A percentile compares a stretch with the other conserved stretches of the same genome.
phyloP scores from a whole-genome alignment of 225 moss, liverwort and hornwort species.

The Pseudisothecium myosuroides region DNA sequence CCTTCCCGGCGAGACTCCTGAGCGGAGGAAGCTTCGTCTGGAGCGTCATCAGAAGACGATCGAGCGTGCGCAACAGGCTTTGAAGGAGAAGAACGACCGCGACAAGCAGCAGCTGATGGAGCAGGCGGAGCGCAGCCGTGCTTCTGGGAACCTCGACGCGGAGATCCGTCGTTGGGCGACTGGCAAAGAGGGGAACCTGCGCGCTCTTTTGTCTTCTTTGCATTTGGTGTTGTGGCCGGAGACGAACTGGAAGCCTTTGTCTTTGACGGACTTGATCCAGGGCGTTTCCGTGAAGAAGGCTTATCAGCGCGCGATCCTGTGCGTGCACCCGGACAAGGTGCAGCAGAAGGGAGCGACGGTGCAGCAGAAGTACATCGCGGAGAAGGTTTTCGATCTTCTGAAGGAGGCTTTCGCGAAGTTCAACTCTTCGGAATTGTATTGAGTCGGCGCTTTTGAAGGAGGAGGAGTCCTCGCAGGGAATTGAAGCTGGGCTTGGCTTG shows the following conservation, averaged over 20 bases:
- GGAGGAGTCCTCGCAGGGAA: background rate
- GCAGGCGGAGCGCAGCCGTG: conserved; percentile 80
- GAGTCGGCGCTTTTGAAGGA: background rate
- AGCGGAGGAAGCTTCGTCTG: conserved; percentile 37
- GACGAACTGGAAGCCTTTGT: conserved; percentile 86
- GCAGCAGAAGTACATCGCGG: conserved; percentile 82
- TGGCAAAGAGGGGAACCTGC: conserved; percentile 90
- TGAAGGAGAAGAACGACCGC: conserved; percentile 90
- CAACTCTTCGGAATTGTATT: conserved; percentile 46
- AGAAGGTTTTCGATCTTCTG: conserved; percentile 87
- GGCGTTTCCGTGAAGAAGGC: conserved; percentile 84
- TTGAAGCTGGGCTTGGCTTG: background rate
- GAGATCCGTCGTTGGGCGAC: conserved; percentile 94
- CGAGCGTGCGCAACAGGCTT: conserved; percentile 74
- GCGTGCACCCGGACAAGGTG: conserved; percentile 95
- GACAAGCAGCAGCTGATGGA: conserved; percentile 74
- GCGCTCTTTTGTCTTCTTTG: conserved; percentile 86
- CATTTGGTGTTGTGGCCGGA: conserved; percentile 89
- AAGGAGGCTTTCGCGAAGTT: conserved; percentile 59
- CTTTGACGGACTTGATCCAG: conserved; percentile 75
- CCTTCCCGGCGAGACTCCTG: conserved; percentile 42
- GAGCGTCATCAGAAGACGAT: conserved; percentile 62
- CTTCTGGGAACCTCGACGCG: conserved; percentile 66
- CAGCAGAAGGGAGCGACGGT: conserved; percentile 91
- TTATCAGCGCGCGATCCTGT: conserved; percentile 71